Evolutionary conservation across 495 filamentous ascomycete genomes (phyloP).

Genomic region (Amniculicola lignicola): DNA sequence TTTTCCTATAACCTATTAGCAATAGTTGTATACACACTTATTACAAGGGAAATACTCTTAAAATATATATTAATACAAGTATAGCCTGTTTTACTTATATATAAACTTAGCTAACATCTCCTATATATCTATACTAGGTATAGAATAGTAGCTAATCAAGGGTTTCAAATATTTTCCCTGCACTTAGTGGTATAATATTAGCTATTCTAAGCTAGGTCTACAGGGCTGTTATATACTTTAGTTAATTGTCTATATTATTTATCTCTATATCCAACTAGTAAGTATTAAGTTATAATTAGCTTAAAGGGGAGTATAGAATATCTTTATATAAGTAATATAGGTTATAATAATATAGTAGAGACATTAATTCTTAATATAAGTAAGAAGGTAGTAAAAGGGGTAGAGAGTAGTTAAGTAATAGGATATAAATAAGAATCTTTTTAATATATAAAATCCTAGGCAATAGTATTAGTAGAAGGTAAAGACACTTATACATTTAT

Average conservation of each 20-base stretch:
- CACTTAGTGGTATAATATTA: background rate
- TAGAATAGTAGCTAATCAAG: slow-evolving; percentile 21
- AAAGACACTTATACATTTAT: too few relatives aligned
- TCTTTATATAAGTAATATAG: too few relatives aligned
- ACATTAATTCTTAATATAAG: too few relatives aligned
- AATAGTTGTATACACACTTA: background rate
- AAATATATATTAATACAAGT: slow-evolving; percentile 14
- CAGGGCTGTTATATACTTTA: slow-evolving; percentile 12
- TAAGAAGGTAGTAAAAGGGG: too few relatives aligned
- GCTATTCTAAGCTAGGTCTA: slow-evolving; percentile 28
- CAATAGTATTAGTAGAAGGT: too few relatives aligned
- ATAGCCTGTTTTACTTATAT: slow-evolving; percentile 3
- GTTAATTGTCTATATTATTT: slow-evolving; percentile 10
- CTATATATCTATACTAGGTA: slow-evolving; percentile 19
- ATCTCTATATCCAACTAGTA: too few relatives aligned
- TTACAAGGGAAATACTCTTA: background rate
- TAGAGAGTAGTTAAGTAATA: too few relatives aligned
- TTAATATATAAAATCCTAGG: too few relatives aligned
- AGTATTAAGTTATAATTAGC: too few relatives aligned
- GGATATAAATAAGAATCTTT: too few relatives aligned
- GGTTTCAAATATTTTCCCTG: slow-evolving; percentile 27
- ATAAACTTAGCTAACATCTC: slow-evolving; percentile 4
- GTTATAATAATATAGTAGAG: too few relatives aligned
- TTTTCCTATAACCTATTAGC: slow-evolving; percentile 21
- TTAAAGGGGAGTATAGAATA: too few relatives aligned